Base-by-base conservation (phyloP, 2,329 filamentous ascomycete genomes). In the Diaporthe nobilis region DNA sequence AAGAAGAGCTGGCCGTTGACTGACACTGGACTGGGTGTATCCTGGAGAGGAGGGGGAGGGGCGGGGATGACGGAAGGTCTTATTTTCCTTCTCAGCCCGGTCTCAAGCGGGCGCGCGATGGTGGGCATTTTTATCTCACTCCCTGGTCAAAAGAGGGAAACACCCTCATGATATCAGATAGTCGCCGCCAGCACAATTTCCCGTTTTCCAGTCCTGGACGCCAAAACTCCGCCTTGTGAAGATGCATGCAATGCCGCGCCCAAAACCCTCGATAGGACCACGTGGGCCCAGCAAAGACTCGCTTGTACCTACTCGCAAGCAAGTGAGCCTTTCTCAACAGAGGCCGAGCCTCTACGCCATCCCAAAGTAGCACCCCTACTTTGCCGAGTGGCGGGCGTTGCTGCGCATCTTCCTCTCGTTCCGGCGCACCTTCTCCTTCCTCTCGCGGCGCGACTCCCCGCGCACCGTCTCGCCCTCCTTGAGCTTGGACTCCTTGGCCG, bases 361-460 rank as follows among this genome's bases (percentile, higher is more conserved):
- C 60, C 15, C n/a, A 22, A 13, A 34, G 25, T 8, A 20, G 28
- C 9, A n/a, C n/a, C 13, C 44, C 44, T 74, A 75, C 77, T 79
- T 80, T 60, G 77, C 81, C 22, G 85, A 84, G 78, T 87, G 87
- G 80, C 88, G 87, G 81, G 90, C 86, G 82, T 95, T 95, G 81
- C 90, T 91, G 81, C 92, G 89, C 91, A 91, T 90, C 85, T 90
- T 89, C 79, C 92, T 87, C 85, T 94, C 92, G 83, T 94, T 95
- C 79, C 92, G 88, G 84, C 91, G 92, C 80, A 94, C 90, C 79
- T 88, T 89, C 85, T 96, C 95, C 81, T 90, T 90, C 72, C 90
- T 89, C 84, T 88, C 92, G 81, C 86, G 90, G 83, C 91, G 90
- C 79, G 91, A 91, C 82, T 90, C 93, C 76, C 90, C 91, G 73